Evolutionary conservation across 2,329 filamentous ascomycete species (phyloP).

Genomic region (Pleomassaria siparia): DNA sequence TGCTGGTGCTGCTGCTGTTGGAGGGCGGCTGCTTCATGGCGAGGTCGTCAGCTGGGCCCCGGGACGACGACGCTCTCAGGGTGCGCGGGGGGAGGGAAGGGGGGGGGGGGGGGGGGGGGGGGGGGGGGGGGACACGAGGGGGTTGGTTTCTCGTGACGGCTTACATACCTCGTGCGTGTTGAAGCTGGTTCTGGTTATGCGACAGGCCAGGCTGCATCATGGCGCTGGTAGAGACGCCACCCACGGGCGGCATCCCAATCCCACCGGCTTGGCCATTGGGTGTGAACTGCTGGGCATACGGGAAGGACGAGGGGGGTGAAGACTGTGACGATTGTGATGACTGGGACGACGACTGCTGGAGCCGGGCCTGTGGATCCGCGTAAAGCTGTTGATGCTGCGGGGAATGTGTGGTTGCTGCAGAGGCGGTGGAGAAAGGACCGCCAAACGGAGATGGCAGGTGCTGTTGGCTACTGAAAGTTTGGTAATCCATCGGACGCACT

Average conservation of each 20-base stretch:
- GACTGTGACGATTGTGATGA: too few relatives aligned
- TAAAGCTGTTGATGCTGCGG: constrained; percentile 36
- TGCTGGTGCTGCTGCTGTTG: constrained; percentile 33
- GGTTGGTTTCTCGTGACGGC: constrained; percentile 16
- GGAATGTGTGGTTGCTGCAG: constrained; percentile 28
- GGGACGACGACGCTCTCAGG: constrained; percentile 13
- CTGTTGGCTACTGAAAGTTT: constrained; percentile 39
- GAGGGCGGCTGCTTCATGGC: constrained; percentile 24
- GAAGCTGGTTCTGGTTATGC: constrained; percentile 37
- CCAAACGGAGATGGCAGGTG: constrained; percentile 34
- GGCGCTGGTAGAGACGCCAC: constrained; percentile 23
- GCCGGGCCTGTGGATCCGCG: constrained; percentile 37
- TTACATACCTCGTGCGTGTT: constrained; percentile 43
- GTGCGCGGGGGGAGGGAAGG: too few relatives aligned
- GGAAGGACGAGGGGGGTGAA: constrained; percentile 27
- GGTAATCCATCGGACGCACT: constrained; percentile 40
- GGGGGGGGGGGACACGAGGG: constrained; percentile 12
- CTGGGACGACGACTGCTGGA: constrained; percentile 39
- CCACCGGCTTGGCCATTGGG: constrained; percentile 32
- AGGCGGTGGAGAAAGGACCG: constrained; percentile 33
- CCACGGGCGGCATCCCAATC: constrained; percentile 25
- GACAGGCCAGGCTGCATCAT: constrained; percentile 39
- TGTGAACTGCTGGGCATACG: constrained; percentile 25
- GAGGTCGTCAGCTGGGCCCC: constrained; percentile 18
- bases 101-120: too few relatives aligned